Percentiles rank a stretch among this genome's conserved stretches.
These are phyloP conservation scores for Areca catechu DNA, from an alignment of 176 grass and related monocot genomes.

Conservation along the genomic window DNA sequence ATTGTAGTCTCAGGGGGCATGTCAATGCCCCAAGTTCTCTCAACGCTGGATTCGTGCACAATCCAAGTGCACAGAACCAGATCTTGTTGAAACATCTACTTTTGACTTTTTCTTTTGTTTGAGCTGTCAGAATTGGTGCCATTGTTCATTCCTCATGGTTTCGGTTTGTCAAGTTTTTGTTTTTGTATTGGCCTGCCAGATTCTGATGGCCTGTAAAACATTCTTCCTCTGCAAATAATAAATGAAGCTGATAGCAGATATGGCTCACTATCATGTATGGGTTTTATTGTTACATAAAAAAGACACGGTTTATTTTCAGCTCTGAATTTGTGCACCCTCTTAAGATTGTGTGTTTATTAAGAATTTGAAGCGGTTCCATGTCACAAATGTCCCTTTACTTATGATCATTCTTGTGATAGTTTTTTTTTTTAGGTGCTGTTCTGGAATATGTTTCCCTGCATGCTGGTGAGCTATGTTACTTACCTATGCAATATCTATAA, in stretches of 20 bases:
- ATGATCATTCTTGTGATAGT: no score
- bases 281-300: no score
- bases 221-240: neutral
- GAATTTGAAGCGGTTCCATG: no score
- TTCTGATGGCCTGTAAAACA: neutral
- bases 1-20: constrained; percentile 60
- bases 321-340: no score
- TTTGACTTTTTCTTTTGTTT: no score
- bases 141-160: no score
- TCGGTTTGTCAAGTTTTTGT: neutral
- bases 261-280: no score
- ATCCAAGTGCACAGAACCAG: constrained; percentile 29
- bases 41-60: constrained; percentile 24
- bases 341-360: no score
- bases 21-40: constrained; percentile 48
- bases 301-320: no score
- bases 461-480: neutral
- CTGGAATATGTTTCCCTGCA: neutral
- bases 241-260: neutral
- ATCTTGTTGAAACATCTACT: constrained; percentile 31
- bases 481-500: neutral
- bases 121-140: no score
- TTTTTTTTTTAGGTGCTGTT: neutral
- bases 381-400: no score
- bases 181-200: neutral